Base-by-base conservation (phyloP, 306 rosid species). In the Dryas drummondii region DNA sequence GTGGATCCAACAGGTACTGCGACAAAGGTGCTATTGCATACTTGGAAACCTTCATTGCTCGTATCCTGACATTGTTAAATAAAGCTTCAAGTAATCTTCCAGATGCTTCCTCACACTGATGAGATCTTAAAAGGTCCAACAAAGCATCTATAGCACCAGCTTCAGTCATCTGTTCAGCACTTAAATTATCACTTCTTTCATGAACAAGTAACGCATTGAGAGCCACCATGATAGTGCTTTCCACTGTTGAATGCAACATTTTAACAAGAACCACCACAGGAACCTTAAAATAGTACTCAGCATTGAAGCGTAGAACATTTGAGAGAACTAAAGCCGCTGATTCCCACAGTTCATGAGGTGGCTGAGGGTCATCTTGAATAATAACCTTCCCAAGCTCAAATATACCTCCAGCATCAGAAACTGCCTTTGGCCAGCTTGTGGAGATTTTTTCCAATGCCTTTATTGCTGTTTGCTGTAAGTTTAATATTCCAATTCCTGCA, bases 351-450 rank as follows among this genome's bases (percentile, higher is more conserved):
- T 85, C 84, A 79, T 83, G 97, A 26, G 98, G 92, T 79, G 98
- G 98, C 77, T 79, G 97, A 81, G 98, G 98, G 74, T 94, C 97
- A 62, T 91, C 98, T 88, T 94, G 98, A 85, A 94, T 85, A 68
- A 94, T 90, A 76, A 94, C 96, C 82, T 91, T 94, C 65, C 97
- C 92, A 78, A 94, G 97, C 87, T 91, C 98, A 81, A 88, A 88
- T 78, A 91, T 83, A 51, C 98, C 98, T 79, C 97, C 97, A 7
- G 98, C 98, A 76, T 94, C 97, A 67, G 97, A 97, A 79, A 94
- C 97, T 14, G 91, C 96, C 87, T 91, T 91, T 46, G 98, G 98
- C 97, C 97, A 94, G 64, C 91, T 91, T 77, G 70, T 86, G 69
- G 98, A 91, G 62, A 94, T 86, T 53, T 90, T 91, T 78, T 90